These are phyloP conservation scores for Volvox africanus DNA, from an alignment of 139 green algal genomes.

Conservation along the genomic window DNA sequence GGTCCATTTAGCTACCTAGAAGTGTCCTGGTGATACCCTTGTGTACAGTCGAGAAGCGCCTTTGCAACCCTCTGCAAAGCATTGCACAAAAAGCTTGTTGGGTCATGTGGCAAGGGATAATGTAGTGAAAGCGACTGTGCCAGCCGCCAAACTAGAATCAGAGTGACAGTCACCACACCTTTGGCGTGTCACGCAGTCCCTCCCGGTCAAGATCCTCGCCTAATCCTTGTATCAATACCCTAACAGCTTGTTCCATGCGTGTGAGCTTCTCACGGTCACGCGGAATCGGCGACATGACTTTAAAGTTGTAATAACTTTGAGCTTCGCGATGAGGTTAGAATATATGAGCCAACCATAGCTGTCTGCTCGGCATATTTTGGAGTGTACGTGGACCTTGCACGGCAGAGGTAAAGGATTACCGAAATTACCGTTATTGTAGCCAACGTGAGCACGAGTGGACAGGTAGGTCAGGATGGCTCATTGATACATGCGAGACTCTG, in stretches of 20 bases:
- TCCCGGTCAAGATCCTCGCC: slow-evolving; percentile 89
- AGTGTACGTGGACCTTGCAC: no score
- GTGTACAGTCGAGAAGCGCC: slow-evolving; percentile 85
- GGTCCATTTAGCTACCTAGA: slow-evolving; percentile 52
- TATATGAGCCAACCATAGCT: no score
- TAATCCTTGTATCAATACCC: slow-evolving; percentile 75
- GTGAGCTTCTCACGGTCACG: slow-evolving; percentile 11
- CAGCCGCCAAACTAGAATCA: neutral
- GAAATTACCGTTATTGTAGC: no score
- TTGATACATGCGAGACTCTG: no score
- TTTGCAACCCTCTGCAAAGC: slow-evolving; percentile 90
- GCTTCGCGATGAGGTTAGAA: no score
- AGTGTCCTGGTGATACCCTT: slow-evolving; percentile 71
- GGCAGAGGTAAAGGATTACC: no score
- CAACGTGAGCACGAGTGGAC: no score
- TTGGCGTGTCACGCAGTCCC: slow-evolving; percentile 88
- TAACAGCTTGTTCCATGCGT: slow-evolving; percentile 63
- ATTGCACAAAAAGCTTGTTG: neutral
- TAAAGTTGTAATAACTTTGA: neutral
- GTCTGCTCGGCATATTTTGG: no score
- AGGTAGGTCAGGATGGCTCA: no score
- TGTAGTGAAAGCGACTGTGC: neutral
- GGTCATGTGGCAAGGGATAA: neutral
- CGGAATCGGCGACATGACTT: neutral
- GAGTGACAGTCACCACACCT: slow-evolving; percentile 61